These are phyloP conservation scores for Annulohypoxylon nitens DNA, from an alignment of 495 filamentous ascomycete genomes.

Conservation along the genomic window DNA sequence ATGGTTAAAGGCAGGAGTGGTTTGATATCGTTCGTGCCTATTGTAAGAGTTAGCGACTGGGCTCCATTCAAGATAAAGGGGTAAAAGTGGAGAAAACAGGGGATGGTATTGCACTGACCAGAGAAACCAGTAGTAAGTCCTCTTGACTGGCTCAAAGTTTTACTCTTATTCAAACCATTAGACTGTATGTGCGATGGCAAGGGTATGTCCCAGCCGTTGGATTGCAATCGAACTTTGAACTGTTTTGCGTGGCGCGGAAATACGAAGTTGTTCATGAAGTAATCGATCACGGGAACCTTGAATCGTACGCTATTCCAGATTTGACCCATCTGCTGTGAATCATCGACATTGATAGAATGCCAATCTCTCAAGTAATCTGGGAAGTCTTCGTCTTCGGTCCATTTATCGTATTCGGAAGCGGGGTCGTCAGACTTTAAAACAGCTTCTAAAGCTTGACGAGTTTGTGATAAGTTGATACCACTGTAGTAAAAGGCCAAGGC, in stretches of 20 bases:
- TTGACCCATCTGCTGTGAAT: slow-evolving; percentile 58
- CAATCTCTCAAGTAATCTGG: slow-evolving; percentile 59
- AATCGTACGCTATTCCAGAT: slow-evolving; percentile 58
- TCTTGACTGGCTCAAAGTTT: slow-evolving; percentile 5
- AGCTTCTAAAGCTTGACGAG: slow-evolving; percentile 55
- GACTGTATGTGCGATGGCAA: slow-evolving; percentile 34
- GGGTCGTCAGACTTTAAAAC: slow-evolving; percentile 66
- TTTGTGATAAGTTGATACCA: slow-evolving; percentile 57
- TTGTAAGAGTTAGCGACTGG: slow-evolving; percentile 4
- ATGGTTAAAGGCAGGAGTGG: slow-evolving; percentile 64
- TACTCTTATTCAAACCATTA: slow-evolving; percentile 12
- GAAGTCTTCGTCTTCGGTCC: slow-evolving; percentile 54
- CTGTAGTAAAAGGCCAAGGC: slow-evolving; percentile 65
- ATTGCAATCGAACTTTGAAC: slow-evolving; percentile 63
- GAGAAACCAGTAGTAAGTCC: slow-evolving; percentile 63
- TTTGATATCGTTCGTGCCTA: slow-evolving; percentile 66
- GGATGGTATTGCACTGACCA: slow-evolving; percentile 14
- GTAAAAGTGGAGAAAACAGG: neutral
- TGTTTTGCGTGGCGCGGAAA: slow-evolving; percentile 66
- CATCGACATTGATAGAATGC: slow-evolving; percentile 65
- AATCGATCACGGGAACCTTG: slow-evolving; percentile 59
- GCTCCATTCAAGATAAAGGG: neutral
- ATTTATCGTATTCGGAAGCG: slow-evolving; percentile 63
- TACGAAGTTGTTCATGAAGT: slow-evolving; percentile 67
- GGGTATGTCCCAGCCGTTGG: slow-evolving; percentile 68